Conservation (phyloP, 768 basidiomycete species). For the Russula ochroleuca region DNA sequence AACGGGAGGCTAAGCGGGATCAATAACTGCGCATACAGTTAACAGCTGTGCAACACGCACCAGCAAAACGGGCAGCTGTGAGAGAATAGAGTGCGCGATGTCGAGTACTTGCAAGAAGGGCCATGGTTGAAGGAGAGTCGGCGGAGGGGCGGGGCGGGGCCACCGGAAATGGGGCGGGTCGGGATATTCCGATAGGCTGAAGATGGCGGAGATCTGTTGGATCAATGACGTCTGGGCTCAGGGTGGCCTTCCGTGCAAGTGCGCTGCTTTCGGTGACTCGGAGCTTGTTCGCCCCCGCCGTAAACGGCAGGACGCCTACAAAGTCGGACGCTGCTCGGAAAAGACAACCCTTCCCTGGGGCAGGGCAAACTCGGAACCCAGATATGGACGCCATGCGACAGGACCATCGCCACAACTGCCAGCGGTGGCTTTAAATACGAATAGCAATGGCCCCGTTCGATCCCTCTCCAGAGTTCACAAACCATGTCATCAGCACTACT, state of each 20-base stretch:
- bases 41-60: conserved; percentile 11
- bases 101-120: conserved; percentile 6
- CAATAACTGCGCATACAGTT: not conserved
- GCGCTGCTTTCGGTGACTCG: conserved; percentile 10
- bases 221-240: conserved; percentile 24
- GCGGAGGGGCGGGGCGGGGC: not conserved
- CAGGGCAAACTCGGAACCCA: not conserved
- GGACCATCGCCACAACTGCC: conserved; percentile 1
- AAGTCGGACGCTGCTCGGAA: conserved; percentile 1
- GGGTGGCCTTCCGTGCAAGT: conserved; percentile 3
- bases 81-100: conserved; percentile 8
- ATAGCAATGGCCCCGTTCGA: not conserved
- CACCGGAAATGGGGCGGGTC: not conserved
- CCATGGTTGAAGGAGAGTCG: not conserved
- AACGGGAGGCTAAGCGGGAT: conserved; percentile 44
- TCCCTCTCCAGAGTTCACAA: not conserved
- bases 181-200: not conserved
- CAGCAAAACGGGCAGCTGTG: conserved; percentile 1
- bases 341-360: not conserved
- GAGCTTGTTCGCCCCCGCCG: conserved; percentile 8
- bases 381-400: not conserved
- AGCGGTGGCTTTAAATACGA: conserved; percentile 24
- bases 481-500: conserved; percentile 13
- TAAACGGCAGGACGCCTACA: not conserved
- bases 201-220: conserved; percentile 1